These are phyloP conservation scores for Daldinia sp. DNA, from an alignment of 2,329 filamentous ascomycete genomes.

Conservation along the genomic window DNA sequence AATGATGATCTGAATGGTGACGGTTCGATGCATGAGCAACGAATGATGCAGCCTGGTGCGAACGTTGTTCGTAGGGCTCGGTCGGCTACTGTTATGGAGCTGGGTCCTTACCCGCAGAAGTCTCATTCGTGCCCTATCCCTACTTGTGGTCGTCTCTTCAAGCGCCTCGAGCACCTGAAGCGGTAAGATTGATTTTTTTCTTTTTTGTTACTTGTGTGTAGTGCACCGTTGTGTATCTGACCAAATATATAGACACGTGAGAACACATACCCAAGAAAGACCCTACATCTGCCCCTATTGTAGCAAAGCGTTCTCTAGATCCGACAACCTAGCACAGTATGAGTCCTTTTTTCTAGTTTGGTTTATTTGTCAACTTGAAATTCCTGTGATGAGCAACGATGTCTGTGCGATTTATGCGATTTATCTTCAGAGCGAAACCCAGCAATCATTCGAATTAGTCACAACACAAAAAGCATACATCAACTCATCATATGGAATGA, in stretches of 20 bases:
- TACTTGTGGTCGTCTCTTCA: constrained; percentile 96
- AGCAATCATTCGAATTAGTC: constrained; percentile 49
- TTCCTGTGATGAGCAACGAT: constrained; percentile 59
- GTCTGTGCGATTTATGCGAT: constrained; percentile 51
- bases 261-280: constrained; percentile 98
- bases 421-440: constrained; percentile 49
- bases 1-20: constrained; percentile 71
- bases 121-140: constrained; percentile 99
- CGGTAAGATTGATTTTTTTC: constrained; percentile 76
- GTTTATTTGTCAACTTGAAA: constrained; percentile 52
- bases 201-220: constrained; percentile 57
- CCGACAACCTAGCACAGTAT: constrained; percentile 99
- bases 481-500: constrained; percentile 50
- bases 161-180: constrained; percentile 99
- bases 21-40: constrained; percentile 71
- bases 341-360: constrained; percentile 58
- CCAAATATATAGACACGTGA: constrained; percentile 83
- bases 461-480: constrained; percentile 52
- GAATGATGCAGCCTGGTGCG: constrained; percentile 77
- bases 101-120: constrained; percentile 96
- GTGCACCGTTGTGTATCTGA: constrained; percentile 61
- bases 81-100: constrained; percentile 95
- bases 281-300: constrained; percentile 98
- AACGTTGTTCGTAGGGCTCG: constrained; percentile 89
- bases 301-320: constrained; percentile 98